Evolutionary conservation across 805 yeast genomes (phyloP).

Genomic region (Nakazawaea wyomingensis): DNA sequence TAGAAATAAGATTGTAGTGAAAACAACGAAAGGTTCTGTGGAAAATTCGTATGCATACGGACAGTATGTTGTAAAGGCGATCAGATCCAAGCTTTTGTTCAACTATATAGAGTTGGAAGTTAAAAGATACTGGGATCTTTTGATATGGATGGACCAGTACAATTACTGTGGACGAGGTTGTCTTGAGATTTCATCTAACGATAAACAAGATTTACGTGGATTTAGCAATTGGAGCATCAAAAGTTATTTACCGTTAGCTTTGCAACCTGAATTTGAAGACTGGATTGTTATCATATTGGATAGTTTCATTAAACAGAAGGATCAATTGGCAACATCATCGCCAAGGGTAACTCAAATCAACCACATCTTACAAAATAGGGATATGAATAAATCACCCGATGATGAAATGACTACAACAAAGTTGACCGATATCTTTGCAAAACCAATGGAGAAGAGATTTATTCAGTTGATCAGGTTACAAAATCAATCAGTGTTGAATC

Average conservation of each 20-base stretch:
- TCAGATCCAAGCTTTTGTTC: conserved; percentile 77
- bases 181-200: conserved; percentile 37
- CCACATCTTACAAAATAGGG: conserved; percentile 42
- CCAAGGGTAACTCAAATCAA: conserved; percentile 69
- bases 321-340: conserved; percentile 25
- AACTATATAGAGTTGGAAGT: conserved; percentile 73
- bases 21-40: conserved; percentile 71
- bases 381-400: conserved; percentile 18
- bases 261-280: conserved; percentile 79
- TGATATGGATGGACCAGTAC: conserved; percentile 91
- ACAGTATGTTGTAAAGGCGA: conserved; percentile 71
- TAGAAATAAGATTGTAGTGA: conserved; percentile 65
- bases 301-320: conserved; percentile 53
- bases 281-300: conserved; percentile 81
- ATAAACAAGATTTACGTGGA: conserved; percentile 41
- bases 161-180: conserved; percentile 77
- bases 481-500: conserved; percentile 64
- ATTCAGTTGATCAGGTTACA: conserved; percentile 63
- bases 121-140: conserved; percentile 82
- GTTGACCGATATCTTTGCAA: conserved; percentile 41
- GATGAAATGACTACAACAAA: conserved; percentile 14
- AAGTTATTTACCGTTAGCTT: conserved; percentile 64
- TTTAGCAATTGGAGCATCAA: conserved; percentile 75
- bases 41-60: conserved; percentile 90
- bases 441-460: conserved; percentile 62